Evolutionary conservation across 164 flowering plant genomes (phyloP).

Genomic region (Aristolochia fimbriata): DNA sequence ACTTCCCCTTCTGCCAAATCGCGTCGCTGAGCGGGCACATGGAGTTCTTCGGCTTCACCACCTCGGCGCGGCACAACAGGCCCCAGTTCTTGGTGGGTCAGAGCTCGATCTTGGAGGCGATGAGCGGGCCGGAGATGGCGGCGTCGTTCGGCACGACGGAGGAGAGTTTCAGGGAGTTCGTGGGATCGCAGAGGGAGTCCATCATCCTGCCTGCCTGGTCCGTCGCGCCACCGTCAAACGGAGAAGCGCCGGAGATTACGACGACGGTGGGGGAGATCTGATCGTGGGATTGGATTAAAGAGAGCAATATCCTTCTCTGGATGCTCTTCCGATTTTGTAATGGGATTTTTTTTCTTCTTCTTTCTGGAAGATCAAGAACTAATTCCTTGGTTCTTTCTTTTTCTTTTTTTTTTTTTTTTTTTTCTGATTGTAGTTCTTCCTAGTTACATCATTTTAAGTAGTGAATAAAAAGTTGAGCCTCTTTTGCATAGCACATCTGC

Average conservation of each 20-base stretch:
- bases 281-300: not conserved
- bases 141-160: conserved; percentile 42
- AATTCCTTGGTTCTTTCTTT: too few species aligned
- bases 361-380: too few species aligned
- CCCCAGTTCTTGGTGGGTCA: conserved; percentile 82
- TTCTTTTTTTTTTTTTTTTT: too few species aligned
- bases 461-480: too few species aligned
- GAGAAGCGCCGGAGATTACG: not conserved
- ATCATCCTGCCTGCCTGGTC: conserved; percentile 45
- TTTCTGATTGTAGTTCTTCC: too few species aligned
- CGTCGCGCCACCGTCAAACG: conserved; percentile 25
- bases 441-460: too few species aligned
- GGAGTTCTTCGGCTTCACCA: conserved; percentile 94
- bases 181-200: conserved; percentile 43
- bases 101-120: conserved; percentile 37
- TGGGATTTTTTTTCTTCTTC: not conserved
- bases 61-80: conserved; percentile 54
- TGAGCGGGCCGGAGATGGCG: conserved; percentile 60
- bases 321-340: not conserved
- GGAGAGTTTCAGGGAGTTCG: conserved; percentile 20
- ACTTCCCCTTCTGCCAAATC: conserved; percentile 90
- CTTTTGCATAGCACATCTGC: too few species aligned
- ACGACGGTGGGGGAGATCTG: not conserved
- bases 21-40: conserved; percentile 66
- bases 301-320: not conserved